Evolutionary conservation across 805 yeast species (phyloP), one percentile per base, ranked within the genome.

Genomic region (Saturnispora besseyi): DNA sequence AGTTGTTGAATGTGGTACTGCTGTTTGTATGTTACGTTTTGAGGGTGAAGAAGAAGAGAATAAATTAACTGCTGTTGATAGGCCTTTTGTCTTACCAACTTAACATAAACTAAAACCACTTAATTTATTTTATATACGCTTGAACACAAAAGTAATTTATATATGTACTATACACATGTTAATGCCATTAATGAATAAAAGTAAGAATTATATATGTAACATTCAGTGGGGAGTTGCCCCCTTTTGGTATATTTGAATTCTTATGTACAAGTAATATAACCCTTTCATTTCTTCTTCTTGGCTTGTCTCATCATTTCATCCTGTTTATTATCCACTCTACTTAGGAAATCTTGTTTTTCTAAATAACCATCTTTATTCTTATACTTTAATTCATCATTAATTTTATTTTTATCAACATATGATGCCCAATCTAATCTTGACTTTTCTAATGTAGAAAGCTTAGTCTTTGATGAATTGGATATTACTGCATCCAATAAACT

Each of bases 21-120:
- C 90, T 0, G 77, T 75, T 11, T 91, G 95, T 55, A 70, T 88
- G 55, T 71, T 93, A 50, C 78, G 79, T 59, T 93, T 93, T 60
- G 98, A 91, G 57, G 99, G 98, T 9, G 99, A 93, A 63, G 99
- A 93, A 62, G 99, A 93, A 59, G 95, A 81, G 0, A 90, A 87
- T 43, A 93, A 91, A 63, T 96, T 91, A 62, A 93, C 97, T 0
- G 96, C 89, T 59, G 97, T 93, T 4, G 87, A 81, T 48, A 74
- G 97, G 57, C 70, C 89, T 49, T 73, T 86, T 50, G 99, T 93
- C 3, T 71, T 93, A 44, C 90, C 93, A 9, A 41, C 34, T 33
- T 47, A 28, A 43, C 22, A 12, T 22, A 9, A n/a, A 18, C 4
- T 12, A 21, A 18, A 18, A 36, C 21, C 21, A 22, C n/a, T 15